Base-by-base conservation (phyloP, 2,329 filamentous ascomycete genomes). In the Rhynchosporium secalis region DNA sequence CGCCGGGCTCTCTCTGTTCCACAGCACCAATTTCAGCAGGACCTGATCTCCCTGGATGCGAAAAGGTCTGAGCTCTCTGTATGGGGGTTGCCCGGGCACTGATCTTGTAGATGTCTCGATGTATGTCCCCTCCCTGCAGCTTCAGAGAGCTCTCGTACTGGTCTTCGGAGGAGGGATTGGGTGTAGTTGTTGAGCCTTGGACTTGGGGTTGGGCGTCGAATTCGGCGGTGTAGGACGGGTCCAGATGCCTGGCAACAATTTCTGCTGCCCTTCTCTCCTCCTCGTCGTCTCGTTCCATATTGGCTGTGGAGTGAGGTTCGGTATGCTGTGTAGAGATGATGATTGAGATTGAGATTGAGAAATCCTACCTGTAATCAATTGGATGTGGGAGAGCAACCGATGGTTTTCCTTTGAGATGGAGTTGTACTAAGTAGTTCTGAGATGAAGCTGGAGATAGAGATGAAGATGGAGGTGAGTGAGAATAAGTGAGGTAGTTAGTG, bases 21-120 rank as follows among this genome's bases (percentile, higher is more conserved):
- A 77, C 72, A 2, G 76, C 66, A 36, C 33, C 33, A 36, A 5
- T 10, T 45, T 77, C 76, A 57, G 77, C 74, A 47, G 76, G 63
- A 62, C 69, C 63, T 65, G 75, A 73, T 46, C 49, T 65, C 26
- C 26, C 31, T 1, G 81, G 78, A 67, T 84, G 78, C 55, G 89
- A 87, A 70, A 92, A 92, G 0, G 88, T 91, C 58, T 83, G 82
- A 15, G 89, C 80, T 65, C 89, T 83, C 70, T 84, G 78, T 67
- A 77, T 52, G 9, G 48, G 46, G 40, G 40, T 78, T 73, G 73
- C 76, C 45, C 85, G 80, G 15, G 86, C 85, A 65, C 87, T 85
- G 69, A 91, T 86, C 72, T 85, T 89, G 81, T 90, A 93, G 40
- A 93, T 82, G 70, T 91, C 88, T 40, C 90, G 86, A 72, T 92